These are phyloP conservation scores for Bruguiera sexangula DNA, from an alignment of 345 rosid species.

Conservation along the genomic window DNA sequence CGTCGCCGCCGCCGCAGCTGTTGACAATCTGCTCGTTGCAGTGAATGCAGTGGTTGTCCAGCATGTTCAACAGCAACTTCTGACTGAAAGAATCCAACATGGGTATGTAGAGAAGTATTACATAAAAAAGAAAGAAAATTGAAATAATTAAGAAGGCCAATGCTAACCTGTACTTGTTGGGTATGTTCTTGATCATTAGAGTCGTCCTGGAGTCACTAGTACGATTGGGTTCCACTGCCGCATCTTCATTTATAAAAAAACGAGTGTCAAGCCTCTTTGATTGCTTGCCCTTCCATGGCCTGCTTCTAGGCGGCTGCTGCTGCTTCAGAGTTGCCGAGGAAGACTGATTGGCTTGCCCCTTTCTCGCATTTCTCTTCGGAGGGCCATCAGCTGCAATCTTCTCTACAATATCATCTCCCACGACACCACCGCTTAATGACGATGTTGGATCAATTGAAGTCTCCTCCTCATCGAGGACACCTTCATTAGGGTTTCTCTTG, in stretches of 20 bases:
- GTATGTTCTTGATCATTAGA: conserved; percentile 96
- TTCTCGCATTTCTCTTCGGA: conserved; percentile 31
- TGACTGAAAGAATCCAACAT: conserved; percentile 17
- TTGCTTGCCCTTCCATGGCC: conserved; percentile 47
- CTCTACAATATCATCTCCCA: conserved; percentile 11
- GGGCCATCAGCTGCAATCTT: conserved; percentile 5
- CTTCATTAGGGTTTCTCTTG: conserved; percentile 29
- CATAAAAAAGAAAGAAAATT: not conserved
- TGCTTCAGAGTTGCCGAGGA: conserved; percentile 15
- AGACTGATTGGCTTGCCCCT: conserved; percentile 20
- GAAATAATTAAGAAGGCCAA: not conserved
- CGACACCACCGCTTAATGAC: conserved; percentile 21
- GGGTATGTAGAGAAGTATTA: too few relatives aligned
- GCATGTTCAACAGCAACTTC: conserved; percentile 52
- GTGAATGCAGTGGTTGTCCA: conserved; percentile 87
- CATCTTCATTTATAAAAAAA: conserved; percentile 56
- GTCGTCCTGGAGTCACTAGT: conserved; percentile 69
- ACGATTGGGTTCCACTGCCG: conserved; percentile 42
- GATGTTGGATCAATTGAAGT: conserved; percentile 26
- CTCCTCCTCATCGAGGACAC: not conserved
- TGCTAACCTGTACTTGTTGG: conserved; percentile 81
- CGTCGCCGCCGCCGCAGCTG: conserved; percentile 5
- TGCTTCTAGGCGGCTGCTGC: conserved; percentile 28
- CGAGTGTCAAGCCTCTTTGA: conserved; percentile 44
- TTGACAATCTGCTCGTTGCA: conserved; percentile 68